phyloP scores from a whole-genome alignment of 768 basidiomycete genomes.

The Artomyces pyxidatus region DNA sequence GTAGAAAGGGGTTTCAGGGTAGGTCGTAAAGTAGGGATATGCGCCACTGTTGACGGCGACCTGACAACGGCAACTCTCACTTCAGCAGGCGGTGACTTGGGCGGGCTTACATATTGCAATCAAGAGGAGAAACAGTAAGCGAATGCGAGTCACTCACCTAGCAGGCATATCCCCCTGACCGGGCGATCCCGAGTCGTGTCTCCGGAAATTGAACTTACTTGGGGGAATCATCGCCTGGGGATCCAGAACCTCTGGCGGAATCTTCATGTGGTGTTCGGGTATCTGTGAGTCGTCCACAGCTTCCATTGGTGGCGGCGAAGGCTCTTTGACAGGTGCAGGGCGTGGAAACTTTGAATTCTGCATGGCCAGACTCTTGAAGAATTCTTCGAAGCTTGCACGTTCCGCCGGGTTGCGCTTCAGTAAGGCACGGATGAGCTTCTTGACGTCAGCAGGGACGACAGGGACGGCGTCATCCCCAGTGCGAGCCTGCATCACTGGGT shows the following conservation, averaged over 20 bases:
- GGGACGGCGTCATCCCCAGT: slow-evolving; percentile 41
- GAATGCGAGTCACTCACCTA: slow-evolving; percentile 7
- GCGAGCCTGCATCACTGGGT: slow-evolving; percentile 41
- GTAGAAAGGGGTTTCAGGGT: slow-evolving; percentile 32
- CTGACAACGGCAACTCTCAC: not conserved
- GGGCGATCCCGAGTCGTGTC: slow-evolving; percentile 23
- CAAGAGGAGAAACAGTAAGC: too few relatives aligned
- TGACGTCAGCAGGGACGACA: slow-evolving; percentile 76
- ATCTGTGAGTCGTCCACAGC: slow-evolving; percentile 30
- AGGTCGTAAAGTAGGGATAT: slow-evolving; percentile 1
- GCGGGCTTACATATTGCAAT: too few relatives aligned
- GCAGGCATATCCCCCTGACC: slow-evolving; percentile 3
- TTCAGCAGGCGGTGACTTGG: not conserved
- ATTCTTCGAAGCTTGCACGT: slow-evolving; percentile 84
- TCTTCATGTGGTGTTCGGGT: slow-evolving; percentile 66
- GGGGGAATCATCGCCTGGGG: slow-evolving; percentile 77
- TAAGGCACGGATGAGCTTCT: slow-evolving; percentile 76
- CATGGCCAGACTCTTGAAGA: slow-evolving; percentile 76
- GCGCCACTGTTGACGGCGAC: not conserved
- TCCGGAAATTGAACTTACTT: slow-evolving; percentile 67
- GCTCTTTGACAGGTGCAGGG: slow-evolving; percentile 28
- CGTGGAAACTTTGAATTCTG: slow-evolving; percentile 72
- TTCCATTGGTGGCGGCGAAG: slow-evolving; percentile 20
- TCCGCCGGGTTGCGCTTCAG: slow-evolving; percentile 80
- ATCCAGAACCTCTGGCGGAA: slow-evolving; percentile 75